Base-by-base conservation (phyloP, 805 yeast species). In the Wickerhamomyces alni region DNA sequence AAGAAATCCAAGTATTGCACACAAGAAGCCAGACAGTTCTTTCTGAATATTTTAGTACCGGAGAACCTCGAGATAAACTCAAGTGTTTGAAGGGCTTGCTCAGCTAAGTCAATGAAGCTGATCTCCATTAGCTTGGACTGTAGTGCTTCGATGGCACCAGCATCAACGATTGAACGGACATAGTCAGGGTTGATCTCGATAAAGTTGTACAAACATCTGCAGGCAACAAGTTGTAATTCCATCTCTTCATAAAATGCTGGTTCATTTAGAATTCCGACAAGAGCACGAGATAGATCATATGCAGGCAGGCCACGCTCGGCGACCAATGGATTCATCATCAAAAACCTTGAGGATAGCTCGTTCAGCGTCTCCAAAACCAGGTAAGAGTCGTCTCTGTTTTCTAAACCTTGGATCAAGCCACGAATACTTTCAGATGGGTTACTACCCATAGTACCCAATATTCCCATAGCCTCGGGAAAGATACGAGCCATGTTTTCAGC, bases 61-160 rank as follows among this genome's bases (percentile, higher is more conserved):
- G 72, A 64, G n/a, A 46, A 32, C 42, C 80, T 63, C 1, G 88
- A 77, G 13, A 83, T 75, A 57, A 75, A 67, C 54, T 82, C 89
- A 34, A 83, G 62, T 0, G 89, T 78, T 52, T 82, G 89, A 30
- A 88, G 62, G 0, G 88, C 87, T 60, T 89, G 96, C 55, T 91
- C 99, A 0, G 96, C 95, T 39, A 91, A 66, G 57, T 91, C 99
- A 39, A 91, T 89, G 55, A 77, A 89, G 39, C 80, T 77, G 15
- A 91, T 81, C 45, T 87, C 94, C 41, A 75, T 53, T 28, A 93
- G 59, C 44, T 83, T 84, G 6, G 69, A 64, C 47, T 82, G 75
- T 19, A 93, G 66, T 0, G 75, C 77, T 33, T 77, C 80, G 8
- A 88, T 72, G 1, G 81, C 82, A 30, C 82, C 82, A 15, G 75